Base-by-base conservation (phyloP, 2,329 filamentous ascomycete species). In the Rhynchosporium graminicola region DNA sequence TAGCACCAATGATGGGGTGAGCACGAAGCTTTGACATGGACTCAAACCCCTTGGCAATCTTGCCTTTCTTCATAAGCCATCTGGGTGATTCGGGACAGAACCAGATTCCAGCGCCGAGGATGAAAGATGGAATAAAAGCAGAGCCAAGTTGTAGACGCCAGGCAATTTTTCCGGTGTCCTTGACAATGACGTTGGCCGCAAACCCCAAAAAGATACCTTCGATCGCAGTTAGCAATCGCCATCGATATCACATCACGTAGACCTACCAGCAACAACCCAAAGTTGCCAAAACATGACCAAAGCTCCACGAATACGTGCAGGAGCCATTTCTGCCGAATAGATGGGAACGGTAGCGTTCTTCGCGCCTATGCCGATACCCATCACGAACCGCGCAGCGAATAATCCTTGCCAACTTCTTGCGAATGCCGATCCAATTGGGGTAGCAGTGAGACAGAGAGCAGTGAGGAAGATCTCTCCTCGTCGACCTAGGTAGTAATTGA, bases 261-360 rank as follows among this genome's bases (percentile, higher is more conserved):
- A 83, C 85, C 87, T 74, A 89, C 78, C 76, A 92, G 87, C 89
- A 89, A 93, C 81, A 3, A 81, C 85, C 84, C 85, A 89, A 74
- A 89, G 77, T 76, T 93, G 88, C 90, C 90, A 95, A 64, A 87
- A 88, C 90, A 94, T 94, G 67, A 93, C 90, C 26, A 95, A 79
- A 4, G 88, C 82, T 62, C 82, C 83, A 47, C 83, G 78, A 64
- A 85, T 80, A 7, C 72, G 67, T 5, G 81, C 78, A 3, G 83
- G 83, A 1, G 79, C 77, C 60, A 80, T 83, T 68, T 85, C 83
- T 0, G 83, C 82, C 6, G 80, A 79, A 68, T 80, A 85, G 51
- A 80, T 77, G 0, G 79, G 79, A 13, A 81, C 76, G 1, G 66
- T 82, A 0, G 79, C 79, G 15, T 76, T 78, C 63, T 82, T 82